Conservation (phyloP, 306 rosid genomes). For the Prunus mongolica region DNA sequence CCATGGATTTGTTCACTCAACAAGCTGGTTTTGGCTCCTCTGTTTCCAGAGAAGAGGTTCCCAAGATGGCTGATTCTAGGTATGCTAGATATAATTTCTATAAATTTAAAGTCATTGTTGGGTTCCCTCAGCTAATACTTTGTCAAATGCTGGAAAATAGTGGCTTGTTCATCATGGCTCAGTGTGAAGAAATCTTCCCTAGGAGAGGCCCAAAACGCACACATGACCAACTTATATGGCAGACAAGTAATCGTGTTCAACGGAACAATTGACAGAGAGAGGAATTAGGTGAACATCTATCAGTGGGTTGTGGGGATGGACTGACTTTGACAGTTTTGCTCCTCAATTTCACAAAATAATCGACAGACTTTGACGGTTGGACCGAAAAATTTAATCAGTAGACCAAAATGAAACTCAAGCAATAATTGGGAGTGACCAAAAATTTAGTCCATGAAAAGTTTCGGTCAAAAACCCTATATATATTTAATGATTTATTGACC, state of each 20-base stretch:
- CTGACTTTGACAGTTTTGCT: no score
- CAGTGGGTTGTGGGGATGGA: no score
- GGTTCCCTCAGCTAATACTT: background rate
- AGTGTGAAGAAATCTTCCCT: constrained; percentile 33
- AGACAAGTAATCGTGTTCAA: constrained; percentile 68
- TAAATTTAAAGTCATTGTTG: background rate
- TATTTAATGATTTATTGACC: no score
- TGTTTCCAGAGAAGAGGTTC: constrained; percentile 9
- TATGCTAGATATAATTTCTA: background rate
- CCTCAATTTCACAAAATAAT: no score
- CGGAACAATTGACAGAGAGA: background rate
- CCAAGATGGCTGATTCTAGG: constrained; percentile 35
- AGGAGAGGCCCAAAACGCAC: constrained; percentile 40
- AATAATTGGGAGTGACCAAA: no score
- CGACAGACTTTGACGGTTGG: no score
- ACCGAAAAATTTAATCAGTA: no score
- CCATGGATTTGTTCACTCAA: constrained; percentile 46
- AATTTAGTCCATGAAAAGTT: no score
- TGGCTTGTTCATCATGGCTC: constrained; percentile 8
- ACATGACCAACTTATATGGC: constrained; percentile 70
- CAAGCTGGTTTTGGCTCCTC: constrained; percentile 26
- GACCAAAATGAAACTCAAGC: no score
- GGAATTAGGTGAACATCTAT: no score
- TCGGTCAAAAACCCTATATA: no score
- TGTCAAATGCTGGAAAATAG: background rate